Base-by-base conservation (phyloP, 129 eudicot species). In the Sambucus nigra region DNA sequence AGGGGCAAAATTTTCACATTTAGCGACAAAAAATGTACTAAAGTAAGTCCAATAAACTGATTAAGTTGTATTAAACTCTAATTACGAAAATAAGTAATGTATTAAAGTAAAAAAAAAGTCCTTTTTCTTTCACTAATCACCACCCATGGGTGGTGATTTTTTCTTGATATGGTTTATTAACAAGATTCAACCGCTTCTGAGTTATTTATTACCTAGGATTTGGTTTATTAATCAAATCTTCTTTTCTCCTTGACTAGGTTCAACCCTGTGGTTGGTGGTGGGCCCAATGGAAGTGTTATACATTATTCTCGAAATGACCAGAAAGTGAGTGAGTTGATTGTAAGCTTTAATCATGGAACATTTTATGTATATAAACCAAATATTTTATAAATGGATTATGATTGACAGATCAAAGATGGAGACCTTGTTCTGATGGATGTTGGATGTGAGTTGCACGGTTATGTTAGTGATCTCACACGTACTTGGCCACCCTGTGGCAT, bases 231-330 rank as follows among this genome's bases (percentile, higher is more conserved):
- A 28, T 12, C 39, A 39, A 18, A n/a, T 24, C 26, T 63, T 15
- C 32, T 24, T 25, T 67, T 68, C 45, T 20, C 47, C 51, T 64
- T 28, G 7, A 59, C 38, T 71, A 91, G 98, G 68, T 91, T 91
- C 44, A 91, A 91, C 66, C 98, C 98, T 59, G 98, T 91, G 45
- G 98, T 91, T 70, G 98, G 98, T 66, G 95, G 98, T 47, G 98
- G 98, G 11, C 76, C 80, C 16, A 91, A 85, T 72, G 98, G 82
- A 20, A 91, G 95, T 59, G 94, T 91, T 61, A 75, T 91, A 65
- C 98, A 91, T 74, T 91, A 91, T 72, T 84, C 98, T 41, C 80
- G 98, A 69, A 91, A 91, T 68, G 95, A 91, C 72, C 95, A 86
- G 60, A 79, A 71, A 65, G 98, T 91, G 69, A 85, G 89, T 64